phyloP scores from a whole-genome alignment of 106 monocot genomes.

The Dendrobium chrysotoxum region DNA sequence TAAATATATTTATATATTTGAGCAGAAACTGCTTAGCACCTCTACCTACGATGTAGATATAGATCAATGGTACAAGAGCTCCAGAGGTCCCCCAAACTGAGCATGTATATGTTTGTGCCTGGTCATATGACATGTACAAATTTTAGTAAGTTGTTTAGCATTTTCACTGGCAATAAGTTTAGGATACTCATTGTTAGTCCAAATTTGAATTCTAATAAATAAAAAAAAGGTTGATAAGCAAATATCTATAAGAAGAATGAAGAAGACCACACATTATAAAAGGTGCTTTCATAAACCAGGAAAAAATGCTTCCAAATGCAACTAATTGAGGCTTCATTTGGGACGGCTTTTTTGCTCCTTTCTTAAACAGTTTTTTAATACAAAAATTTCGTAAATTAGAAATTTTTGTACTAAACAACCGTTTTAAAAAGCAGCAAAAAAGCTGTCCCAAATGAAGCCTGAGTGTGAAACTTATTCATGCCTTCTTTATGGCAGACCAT shows the following conservation, averaged over 20 bases:
- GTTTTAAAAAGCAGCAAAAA: too few species aligned
- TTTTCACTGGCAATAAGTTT: not conserved
- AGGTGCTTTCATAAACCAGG: not conserved
- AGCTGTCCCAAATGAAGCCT: too few species aligned
- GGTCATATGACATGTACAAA: not conserved
- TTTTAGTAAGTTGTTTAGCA: not conserved
- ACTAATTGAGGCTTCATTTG: too few species aligned
- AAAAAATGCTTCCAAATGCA: not conserved
- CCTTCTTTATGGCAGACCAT: not conserved
- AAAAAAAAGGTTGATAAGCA: not conserved
- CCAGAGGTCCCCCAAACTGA: slow-evolving; percentile 88
- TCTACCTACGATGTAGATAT: slow-evolving; percentile 94
- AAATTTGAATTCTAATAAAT: not conserved
- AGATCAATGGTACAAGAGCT: slow-evolving; percentile 88
- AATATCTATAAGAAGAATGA: not conserved
- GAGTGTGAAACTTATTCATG: not conserved
- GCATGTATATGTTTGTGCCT: slow-evolving; percentile 91
- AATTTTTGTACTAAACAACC: too few species aligned
- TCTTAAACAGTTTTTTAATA: too few species aligned
- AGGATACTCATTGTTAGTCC: not conserved
- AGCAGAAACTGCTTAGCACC: not conserved
- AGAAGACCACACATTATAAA: not conserved
- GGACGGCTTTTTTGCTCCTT: too few species aligned
- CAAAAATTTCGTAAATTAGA: too few species aligned
- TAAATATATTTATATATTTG: slow-evolving; percentile 7